Evolutionary conservation across 495 filamentous ascomycete species (phyloP).

Genomic region (Hypoxylon rickii): DNA sequence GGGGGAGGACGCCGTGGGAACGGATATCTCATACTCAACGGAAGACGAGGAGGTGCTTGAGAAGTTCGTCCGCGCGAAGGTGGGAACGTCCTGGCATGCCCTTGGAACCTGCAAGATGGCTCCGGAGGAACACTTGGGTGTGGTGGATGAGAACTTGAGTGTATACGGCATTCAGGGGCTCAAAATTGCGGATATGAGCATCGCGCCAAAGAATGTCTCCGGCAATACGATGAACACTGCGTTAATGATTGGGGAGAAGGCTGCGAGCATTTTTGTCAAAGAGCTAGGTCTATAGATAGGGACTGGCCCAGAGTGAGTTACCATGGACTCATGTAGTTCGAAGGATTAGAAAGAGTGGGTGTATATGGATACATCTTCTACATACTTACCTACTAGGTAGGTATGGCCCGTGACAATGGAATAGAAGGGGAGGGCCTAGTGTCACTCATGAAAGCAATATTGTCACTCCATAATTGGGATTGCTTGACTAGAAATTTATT

Average conservation of each 20-base stretch:
- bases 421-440: no score
- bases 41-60: constrained; percentile 57
- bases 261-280: constrained; percentile 52
- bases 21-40: constrained; percentile 46
- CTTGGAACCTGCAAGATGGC: constrained; percentile 53
- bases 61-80: constrained; percentile 45
- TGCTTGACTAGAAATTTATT: no score
- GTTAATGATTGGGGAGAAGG: constrained; percentile 57
- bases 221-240: constrained; percentile 57
- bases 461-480: no score
- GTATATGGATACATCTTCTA: no score
- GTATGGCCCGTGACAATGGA: no score
- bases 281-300: constrained; percentile 50
- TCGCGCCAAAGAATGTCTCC: constrained; percentile 57
- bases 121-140: constrained; percentile 41
- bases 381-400: no score
- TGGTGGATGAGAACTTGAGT: constrained; percentile 46
- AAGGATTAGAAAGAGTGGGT: no score
- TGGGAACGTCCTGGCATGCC: constrained; percentile 54
- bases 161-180: constrained; percentile 50
- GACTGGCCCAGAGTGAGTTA: no score
- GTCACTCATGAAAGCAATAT: no score
- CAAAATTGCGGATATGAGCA: constrained; percentile 50
- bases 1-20: neutral
- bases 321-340: no score